These are phyloP conservation scores for Apostasia ramifera DNA, from an alignment of 106 monocot species.

Conservation along the genomic window DNA sequence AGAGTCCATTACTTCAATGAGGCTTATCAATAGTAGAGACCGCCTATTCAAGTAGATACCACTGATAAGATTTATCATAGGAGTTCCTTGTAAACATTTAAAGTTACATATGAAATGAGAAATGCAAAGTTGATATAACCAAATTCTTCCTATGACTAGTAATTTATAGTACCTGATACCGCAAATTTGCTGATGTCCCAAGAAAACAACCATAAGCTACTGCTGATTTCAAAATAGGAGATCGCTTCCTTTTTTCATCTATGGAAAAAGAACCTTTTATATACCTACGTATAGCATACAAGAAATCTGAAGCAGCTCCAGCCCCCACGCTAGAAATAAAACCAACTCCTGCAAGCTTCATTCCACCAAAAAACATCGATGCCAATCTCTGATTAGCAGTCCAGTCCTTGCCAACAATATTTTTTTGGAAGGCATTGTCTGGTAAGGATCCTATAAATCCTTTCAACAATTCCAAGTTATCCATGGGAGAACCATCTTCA, in stretches of 20 bases:
- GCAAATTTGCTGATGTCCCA: constrained; percentile 90
- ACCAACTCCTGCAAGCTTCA: constrained; percentile 90
- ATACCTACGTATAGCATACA: constrained; percentile 37
- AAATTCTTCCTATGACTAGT: too few species aligned
- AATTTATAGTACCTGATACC: constrained; percentile 68
- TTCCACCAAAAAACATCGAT: constrained; percentile 70
- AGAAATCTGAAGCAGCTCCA: constrained; percentile 44
- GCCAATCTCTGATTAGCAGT: constrained; percentile 69
- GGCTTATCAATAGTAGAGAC: too few species aligned
- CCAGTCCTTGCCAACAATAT: constrained; percentile 62
- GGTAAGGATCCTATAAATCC: constrained; percentile 76
- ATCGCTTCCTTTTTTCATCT: constrained; percentile 23
- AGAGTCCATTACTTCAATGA: too few species aligned
- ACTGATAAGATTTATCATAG: too few species aligned
- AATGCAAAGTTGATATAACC: too few species aligned
- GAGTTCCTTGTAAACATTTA: too few species aligned
- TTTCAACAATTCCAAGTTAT: constrained; percentile 69
- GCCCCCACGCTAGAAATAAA: constrained; percentile 89
- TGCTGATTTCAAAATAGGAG: constrained; percentile 76
- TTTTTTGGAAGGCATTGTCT: constrained; percentile 94
- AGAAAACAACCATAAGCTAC: constrained; percentile 74
- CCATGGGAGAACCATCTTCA: constrained; percentile 32
- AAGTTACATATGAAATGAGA: too few species aligned
- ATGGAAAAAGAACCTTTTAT: constrained; percentile 33
- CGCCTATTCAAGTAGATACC: too few species aligned